Base-by-base conservation (phyloP, 148 eudicot genomes). In the Agrostemma githago region DNA sequence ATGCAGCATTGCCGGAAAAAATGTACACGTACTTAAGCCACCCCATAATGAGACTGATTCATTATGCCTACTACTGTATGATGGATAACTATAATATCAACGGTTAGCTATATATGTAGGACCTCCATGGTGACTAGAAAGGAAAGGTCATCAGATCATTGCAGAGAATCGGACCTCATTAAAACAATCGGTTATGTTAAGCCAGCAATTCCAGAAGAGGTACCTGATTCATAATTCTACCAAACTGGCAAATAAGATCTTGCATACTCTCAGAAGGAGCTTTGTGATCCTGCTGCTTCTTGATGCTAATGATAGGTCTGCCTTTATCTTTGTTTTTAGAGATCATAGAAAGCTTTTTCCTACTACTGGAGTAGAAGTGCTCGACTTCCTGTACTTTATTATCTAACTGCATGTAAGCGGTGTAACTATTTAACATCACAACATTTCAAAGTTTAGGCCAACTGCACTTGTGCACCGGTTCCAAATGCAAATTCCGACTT, bases 261-360 rank as follows among this genome's bases (percentile, higher is more conserved):
- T 87, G 88, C 97, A 90, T 92, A 85, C 93, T 86, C 88, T 88
- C 84, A 16, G 89, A 76, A 71, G 92, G 88, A 73, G 80, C 84
- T 58, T 86, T 83, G 69, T 85, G 84, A 71, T 76, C 83, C 48
- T 82, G 88, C 74, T 80, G 85, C 79, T 77, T 86, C 71, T 83
- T 85, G 56, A 79, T 74, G 82, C 82, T 70, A 17, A 87, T 74
- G 39, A 79, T 44, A 74, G 78, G 83, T 61, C 80, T 83, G 44
- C 74, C 89, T 83, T 85, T 89, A 8, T 85, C 89, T 74, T 86
- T 68, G 74, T 4, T 51, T 51, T 60, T 68, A 38, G 62, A 38
- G 51, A 37, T 70, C 34, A 5, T 48, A 19, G 21, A n/a, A 44
- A 59, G 77, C 62, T 60, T 73, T 69, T 79, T 74, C 17, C 74